A percentile compares a stretch with the other conserved stretches of the same genome.
These are phyloP conservation scores for Teunomyces gatunensis DNA, from an alignment of 805 yeast species.

Conservation along the genomic window DNA sequence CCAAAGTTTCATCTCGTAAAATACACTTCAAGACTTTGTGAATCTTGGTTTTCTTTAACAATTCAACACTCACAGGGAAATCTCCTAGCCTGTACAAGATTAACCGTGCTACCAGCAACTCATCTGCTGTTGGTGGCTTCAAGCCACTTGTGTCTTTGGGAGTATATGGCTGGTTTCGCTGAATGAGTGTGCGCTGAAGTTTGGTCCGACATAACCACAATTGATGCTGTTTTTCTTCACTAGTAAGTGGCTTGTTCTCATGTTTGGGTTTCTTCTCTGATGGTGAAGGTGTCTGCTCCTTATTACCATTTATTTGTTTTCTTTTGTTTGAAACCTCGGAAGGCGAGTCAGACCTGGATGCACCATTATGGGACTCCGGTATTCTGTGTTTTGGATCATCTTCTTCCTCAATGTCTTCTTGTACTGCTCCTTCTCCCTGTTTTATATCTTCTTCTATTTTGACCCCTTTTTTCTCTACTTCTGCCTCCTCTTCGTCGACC, in stretches of 20 bases:
- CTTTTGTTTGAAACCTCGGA: conserved; percentile 5
- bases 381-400: conserved; percentile 6
- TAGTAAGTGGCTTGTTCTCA: conserved; percentile 19
- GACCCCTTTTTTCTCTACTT: conserved; percentile 7
- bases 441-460: not conserved
- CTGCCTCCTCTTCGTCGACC: conserved; percentile 8
- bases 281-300: conserved; percentile 4
- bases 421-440: conserved; percentile 2
- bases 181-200: conserved; percentile 49
- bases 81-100: conserved; percentile 41
- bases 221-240: conserved; percentile 43
- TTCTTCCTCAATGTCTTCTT: conserved; percentile 2
- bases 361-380: conserved; percentile 5
- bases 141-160: conserved; percentile 33
- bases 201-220: conserved; percentile 48
- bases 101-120: conserved; percentile 39
- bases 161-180: conserved; percentile 40
- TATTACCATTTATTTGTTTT: conserved; percentile 8
- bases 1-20: conserved; percentile 36
- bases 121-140: conserved; percentile 44
- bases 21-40: conserved; percentile 54
- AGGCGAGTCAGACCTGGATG: conserved; percentile 2
- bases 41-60: conserved; percentile 45
- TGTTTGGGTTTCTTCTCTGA: conserved; percentile 4
- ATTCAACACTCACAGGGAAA: conserved; percentile 39